Percentiles rank a stretch among this genome's conserved stretches.
These are phyloP conservation scores for Barnettozyma pratensis DNA, from an alignment of 805 yeast species.

Conservation along the genomic window DNA sequence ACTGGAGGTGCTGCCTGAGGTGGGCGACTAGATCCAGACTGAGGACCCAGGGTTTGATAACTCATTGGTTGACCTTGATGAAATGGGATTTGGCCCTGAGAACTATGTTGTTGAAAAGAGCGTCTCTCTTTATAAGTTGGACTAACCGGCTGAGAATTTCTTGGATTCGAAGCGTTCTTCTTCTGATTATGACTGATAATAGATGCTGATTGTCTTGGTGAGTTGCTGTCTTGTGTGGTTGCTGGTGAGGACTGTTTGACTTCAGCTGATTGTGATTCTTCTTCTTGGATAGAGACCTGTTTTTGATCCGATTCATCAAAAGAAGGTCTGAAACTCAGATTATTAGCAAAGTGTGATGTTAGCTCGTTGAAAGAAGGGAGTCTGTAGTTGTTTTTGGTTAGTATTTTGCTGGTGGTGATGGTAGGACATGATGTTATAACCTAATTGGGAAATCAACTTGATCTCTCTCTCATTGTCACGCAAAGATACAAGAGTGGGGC, in stretches of 20 bases:
- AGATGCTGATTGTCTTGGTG: not conserved
- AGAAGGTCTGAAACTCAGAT: not conserved
- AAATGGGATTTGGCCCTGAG: too few species aligned
- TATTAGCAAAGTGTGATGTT: conserved; percentile 15
- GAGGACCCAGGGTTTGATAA: too few species aligned
- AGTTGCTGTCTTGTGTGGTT: not conserved
- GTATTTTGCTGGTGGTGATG: not conserved
- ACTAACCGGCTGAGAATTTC: not conserved
- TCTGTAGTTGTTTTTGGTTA: conserved; percentile 13
- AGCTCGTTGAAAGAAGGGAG: conserved; percentile 24
- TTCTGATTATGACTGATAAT: too few species aligned
- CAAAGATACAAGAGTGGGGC: too few species aligned
- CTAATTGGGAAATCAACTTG: conserved; percentile 6
- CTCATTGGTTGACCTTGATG: too few species aligned
- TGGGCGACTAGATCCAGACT: too few species aligned
- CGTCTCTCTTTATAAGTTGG: not conserved
- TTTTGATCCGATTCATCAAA: not conserved
- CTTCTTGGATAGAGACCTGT: not conserved
- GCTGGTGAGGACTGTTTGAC: not conserved
- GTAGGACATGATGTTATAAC: not conserved
- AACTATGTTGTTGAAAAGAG: too few species aligned
- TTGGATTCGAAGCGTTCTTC: not conserved
- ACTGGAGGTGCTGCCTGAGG: too few species aligned
- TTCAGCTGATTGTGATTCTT: not conserved
- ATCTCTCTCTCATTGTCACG: not conserved